Conservation (phyloP, 2,329 filamentous ascomycete species). For the Colletotrichum brevisporum region DNA sequence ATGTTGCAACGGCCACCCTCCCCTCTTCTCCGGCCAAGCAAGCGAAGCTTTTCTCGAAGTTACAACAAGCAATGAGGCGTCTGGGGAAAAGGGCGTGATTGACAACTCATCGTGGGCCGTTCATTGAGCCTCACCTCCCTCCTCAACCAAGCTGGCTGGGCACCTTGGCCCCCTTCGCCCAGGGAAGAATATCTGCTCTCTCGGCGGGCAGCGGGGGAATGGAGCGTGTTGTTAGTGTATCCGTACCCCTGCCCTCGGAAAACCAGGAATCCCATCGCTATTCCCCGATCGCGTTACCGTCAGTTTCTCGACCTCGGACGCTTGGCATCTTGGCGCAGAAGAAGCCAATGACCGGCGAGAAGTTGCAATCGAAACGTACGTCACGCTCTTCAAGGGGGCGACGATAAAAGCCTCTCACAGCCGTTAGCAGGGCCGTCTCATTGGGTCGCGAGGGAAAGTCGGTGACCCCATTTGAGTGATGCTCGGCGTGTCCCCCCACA, state of each 20-base stretch:
- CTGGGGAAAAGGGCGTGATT: background rate
- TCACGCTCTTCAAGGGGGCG: slow-evolving; percentile 17
- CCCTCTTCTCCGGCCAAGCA: slow-evolving; percentile 13
- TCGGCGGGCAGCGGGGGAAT: background rate
- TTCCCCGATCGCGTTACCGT: slow-evolving; percentile 37
- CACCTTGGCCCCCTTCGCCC: background rate
- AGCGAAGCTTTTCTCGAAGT: slow-evolving; percentile 34
- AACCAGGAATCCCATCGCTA: slow-evolving; percentile 14
- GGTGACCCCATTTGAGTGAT: background rate
- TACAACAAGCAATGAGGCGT: slow-evolving; percentile 31
- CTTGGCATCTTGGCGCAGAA: slow-evolving; percentile 35
- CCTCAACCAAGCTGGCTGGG: background rate
- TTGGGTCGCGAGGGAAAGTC: slow-evolving; percentile 6
- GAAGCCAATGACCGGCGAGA: slow-evolving; percentile 22
- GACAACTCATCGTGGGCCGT: background rate
- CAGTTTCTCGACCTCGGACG: slow-evolving; percentile 7
- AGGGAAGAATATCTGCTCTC: background rate
- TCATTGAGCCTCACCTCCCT: background rate
- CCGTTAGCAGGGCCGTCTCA: slow-evolving; percentile 2
- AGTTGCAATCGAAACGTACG: slow-evolving; percentile 5
- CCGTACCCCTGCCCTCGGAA: background rate
- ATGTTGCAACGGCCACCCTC: background rate
- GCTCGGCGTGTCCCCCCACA: too few species aligned
- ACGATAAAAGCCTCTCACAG: slow-evolving; percentile 4
- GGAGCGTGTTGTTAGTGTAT: background rate